Evolutionary conservation across 208 protist genomes (phyloP).

Genomic region (Wallacemonas sp.): DNA sequence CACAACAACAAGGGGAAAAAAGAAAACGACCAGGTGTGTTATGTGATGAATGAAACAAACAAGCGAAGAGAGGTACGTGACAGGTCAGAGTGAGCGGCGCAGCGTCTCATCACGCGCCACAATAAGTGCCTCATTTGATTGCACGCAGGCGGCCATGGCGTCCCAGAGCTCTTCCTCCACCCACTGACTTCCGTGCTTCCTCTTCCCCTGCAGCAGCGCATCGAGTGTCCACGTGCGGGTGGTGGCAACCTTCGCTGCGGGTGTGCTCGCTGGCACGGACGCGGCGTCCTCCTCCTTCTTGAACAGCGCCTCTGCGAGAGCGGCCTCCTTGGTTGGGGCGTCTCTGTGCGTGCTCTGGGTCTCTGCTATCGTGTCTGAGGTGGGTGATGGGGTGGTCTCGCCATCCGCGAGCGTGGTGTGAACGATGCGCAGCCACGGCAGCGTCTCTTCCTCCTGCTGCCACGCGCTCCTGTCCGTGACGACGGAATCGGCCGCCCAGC

Average conservation of each 20-base stretch:
- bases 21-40: too few relatives aligned
- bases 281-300: too few relatives aligned
- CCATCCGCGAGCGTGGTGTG: background rate
- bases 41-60: too few relatives aligned
- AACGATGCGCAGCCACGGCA: constrained; percentile 4
- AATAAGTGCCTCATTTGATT: background rate
- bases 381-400: too few relatives aligned
- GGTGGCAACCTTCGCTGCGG: background rate
- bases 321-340: background rate
- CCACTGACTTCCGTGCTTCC: background rate
- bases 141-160: constrained; percentile 17
- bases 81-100: background rate
- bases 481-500: too few relatives aligned
- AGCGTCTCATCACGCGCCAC: background rate
- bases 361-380: too few relatives aligned
- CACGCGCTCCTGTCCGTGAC: background rate
- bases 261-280: too few relatives aligned
- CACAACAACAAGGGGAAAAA: background rate
- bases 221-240: background rate
- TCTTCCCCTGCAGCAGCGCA: background rate
- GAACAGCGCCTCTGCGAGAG: background rate
- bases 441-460: background rate
- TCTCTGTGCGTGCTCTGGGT: too few relatives aligned
- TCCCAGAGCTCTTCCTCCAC: constrained; percentile 21
- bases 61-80: too few relatives aligned